Evolutionary conservation across 140 eudicot species (phyloP), one percentile per base, ranked within the genome.

Genomic region (Bidens hawaiensis): DNA sequence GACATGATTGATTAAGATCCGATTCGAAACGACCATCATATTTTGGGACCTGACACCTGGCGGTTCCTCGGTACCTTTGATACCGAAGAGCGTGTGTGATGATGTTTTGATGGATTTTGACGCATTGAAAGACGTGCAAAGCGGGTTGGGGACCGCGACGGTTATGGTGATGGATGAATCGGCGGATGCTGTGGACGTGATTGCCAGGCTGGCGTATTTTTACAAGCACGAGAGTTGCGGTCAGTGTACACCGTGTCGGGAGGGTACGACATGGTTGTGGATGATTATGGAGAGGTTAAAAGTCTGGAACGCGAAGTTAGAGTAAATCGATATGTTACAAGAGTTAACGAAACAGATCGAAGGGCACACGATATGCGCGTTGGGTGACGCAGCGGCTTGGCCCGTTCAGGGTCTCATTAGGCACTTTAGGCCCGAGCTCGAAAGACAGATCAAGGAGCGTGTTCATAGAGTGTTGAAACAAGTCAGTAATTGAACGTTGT

Each of bases 11-110:
- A n/a, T n/a, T n/a, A n/a, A n/a, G n/a, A n/a, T n/a, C n/a, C n/a
- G n/a, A n/a, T n/a, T n/a, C n/a, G n/a, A n/a, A n/a, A n/a, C n/a
- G n/a, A n/a, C n/a, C n/a, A n/a, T n/a, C n/a, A n/a, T n/a, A n/a
- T n/a, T n/a, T n/a, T n/a, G n/a, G n/a, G n/a, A n/a, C n/a, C 86
- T 88, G 12, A 88, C 85, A n/a, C 90, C 96, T 0, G 96, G 96
- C 5, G 96, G 96, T 46, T 85, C 96, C 8, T 88, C 95, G 3
- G 96, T 85, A 6, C 88, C 97, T 5, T 73, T 86, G 66, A 59
- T 85, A 23, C 83, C 97, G 12, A 86, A 83, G 64, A 13, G 65
- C 49, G 38, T 81, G 0, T 86, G 95, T 41, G 93, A 89, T 46
- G 86, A 90, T 30, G 95, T 86, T 58, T 71, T 85, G 27, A 89